These are phyloP conservation scores for Crithidia mellificae DNA, from an alignment of 208 protist species.

Conservation along the genomic window DNA sequence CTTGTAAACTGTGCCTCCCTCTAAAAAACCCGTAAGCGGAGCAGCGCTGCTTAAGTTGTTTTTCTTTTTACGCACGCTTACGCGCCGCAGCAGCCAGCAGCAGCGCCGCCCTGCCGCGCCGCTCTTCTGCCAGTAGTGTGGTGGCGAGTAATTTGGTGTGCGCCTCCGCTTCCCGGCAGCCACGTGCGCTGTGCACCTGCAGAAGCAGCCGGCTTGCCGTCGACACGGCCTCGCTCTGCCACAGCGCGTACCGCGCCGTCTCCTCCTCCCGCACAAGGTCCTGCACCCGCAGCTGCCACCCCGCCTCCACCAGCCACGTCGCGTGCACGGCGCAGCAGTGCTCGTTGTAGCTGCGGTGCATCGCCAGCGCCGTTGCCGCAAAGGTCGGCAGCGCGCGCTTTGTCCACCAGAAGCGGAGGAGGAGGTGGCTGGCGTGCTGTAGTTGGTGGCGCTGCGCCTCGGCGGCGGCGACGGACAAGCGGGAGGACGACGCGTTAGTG, in stretches of 20 bases:
- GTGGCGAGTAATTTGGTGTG: neutral
- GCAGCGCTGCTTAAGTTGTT: too few relatives aligned
- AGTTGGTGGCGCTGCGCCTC: conserved; percentile 19
- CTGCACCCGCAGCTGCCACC: neutral
- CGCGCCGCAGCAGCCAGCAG: conserved; percentile 4
- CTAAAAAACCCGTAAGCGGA: too few relatives aligned
- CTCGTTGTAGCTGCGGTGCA: conserved; percentile 25
- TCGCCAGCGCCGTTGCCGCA: conserved; percentile 13
- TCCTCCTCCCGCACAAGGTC: neutral
- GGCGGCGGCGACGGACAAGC: conserved; percentile 11
- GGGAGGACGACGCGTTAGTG: conserved; percentile 2
- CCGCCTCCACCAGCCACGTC: conserved; percentile 12
- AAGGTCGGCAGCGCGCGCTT: conserved; percentile 32
- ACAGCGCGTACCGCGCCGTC: neutral
- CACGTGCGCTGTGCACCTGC: conserved; percentile 20
- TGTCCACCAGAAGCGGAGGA: conserved; percentile 32
- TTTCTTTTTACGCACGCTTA: too few relatives aligned
- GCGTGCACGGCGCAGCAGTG: conserved; percentile 13
- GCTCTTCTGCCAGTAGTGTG: neutral
- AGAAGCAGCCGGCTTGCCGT: conserved; percentile 21
- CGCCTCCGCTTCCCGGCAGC: neutral
- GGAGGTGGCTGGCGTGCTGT: conserved; percentile 12
- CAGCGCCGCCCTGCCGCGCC: conserved; percentile 1
- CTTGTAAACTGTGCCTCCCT: too few relatives aligned
- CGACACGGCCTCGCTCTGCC: conserved; percentile 5